phyloP scores from a whole-genome alignment of 1,284 basidiomycete species.

The Jaminaea rosea region DNA sequence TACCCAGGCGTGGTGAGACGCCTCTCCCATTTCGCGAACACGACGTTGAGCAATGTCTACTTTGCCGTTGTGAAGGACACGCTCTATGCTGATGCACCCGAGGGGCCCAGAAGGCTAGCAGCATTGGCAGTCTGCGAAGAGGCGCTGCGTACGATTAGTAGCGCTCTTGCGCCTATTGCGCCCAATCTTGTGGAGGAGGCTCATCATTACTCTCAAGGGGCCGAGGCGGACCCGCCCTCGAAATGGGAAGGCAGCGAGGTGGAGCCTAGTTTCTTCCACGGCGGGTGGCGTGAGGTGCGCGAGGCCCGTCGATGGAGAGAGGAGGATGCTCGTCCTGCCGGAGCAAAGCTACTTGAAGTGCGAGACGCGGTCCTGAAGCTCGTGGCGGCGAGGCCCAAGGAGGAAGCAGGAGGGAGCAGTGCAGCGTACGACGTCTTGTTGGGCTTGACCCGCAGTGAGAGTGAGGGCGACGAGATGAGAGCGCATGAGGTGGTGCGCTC shows the following conservation, averaged over 20 bases:
- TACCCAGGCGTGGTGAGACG: conserved; percentile 59
- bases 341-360: too few species aligned
- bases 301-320: too few species aligned
- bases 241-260: conserved; percentile 2
- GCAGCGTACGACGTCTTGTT: too few species aligned
- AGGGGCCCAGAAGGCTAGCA: conserved; percentile 57
- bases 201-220: conserved; percentile 51
- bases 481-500: too few species aligned
- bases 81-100: conserved; percentile 64
- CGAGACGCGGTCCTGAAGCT: too few species aligned
- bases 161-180: conserved; percentile 72
- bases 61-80: conserved; percentile 86
- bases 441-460: too few species aligned
- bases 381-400: too few species aligned
- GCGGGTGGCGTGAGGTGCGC: conserved; percentile 27
- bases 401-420: too few species aligned
- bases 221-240: conserved; percentile 18
- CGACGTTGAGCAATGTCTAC: conserved; percentile 59
- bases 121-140: conserved; percentile 66
- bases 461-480: too few species aligned
- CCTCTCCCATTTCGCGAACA: conserved; percentile 50
- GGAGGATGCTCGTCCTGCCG: too few species aligned
- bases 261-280: conserved; percentile 27
- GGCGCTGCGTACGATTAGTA: conserved; percentile 63
- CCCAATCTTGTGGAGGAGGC: conserved; percentile 91